Percentiles rank a stretch among this genome's conserved stretches.
phyloP scores from a whole-genome alignment of 306 rosid genomes.

The Vigna hirtella region DNA sequence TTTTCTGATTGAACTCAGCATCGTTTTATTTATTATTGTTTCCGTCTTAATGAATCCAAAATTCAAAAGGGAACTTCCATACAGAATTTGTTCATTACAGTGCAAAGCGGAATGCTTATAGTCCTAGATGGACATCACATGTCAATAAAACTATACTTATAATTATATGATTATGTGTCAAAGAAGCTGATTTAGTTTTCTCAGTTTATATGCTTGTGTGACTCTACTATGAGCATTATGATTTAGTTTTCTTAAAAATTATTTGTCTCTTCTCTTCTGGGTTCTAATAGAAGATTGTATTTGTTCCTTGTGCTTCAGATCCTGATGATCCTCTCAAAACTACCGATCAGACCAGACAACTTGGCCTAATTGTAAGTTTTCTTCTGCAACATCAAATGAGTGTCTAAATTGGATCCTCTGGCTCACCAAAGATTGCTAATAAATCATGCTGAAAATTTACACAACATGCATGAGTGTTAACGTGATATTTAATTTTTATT shows the following conservation, averaged over 20 bases:
- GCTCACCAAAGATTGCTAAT: conserved; percentile 12
- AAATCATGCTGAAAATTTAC: conserved; percentile 2
- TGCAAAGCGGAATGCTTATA: background rate
- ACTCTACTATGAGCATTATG: conserved; percentile 8
- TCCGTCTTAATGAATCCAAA: conserved; percentile 7
- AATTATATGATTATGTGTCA: background rate
- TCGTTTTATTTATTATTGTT: background rate
- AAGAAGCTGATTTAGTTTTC: conserved; percentile 10
- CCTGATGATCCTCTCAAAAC: conserved; percentile 59
- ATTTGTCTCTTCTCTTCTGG: background rate
- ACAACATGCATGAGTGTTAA: conserved; percentile 4
- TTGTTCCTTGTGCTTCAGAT: conserved; percentile 46
- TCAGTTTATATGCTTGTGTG: conserved; percentile 19
- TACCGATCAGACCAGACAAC: conserved; percentile 53
- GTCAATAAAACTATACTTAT: conserved; percentile 12
- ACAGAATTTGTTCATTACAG: conserved; percentile 4
- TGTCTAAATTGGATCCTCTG: conserved; percentile 8
- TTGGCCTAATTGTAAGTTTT: conserved; percentile 59
- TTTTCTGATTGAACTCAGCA: conserved; percentile 22
- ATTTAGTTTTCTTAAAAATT: conserved; percentile 12
- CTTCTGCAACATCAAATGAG: conserved; percentile 3
- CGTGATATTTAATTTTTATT: background rate
- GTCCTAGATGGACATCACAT: conserved; percentile 2
- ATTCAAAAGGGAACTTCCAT: background rate
- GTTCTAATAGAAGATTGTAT: background rate